A percentile compares a stretch with the other conserved stretches of the same genome.
Evolutionary conservation across 805 yeast species (phyloP).

Genomic region (Candida yuanshanica): DNA sequence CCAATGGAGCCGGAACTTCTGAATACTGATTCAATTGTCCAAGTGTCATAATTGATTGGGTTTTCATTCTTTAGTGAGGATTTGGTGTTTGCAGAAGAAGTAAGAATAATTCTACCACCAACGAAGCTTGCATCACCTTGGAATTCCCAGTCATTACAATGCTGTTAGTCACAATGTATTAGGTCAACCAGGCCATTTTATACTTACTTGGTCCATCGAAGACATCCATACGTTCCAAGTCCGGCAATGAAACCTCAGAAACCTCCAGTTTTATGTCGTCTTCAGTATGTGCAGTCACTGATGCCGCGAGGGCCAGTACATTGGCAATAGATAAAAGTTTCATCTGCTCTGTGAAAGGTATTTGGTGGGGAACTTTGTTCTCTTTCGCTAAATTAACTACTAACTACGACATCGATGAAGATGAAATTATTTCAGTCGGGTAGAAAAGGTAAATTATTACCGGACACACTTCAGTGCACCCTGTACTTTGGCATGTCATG

Average conservation of each 20-base stretch:
- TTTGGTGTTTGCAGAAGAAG: slow-evolving; percentile 33
- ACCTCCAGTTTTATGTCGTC: slow-evolving; percentile 22
- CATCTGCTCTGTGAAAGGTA: background rate
- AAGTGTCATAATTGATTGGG: slow-evolving; percentile 30
- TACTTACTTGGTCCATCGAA: slow-evolving; percentile 17
- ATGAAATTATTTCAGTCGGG: too few species aligned
- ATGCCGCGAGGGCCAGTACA: background rate
- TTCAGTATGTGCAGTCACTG: slow-evolving; percentile 15
- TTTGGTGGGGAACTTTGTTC: background rate
- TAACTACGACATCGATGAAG: too few species aligned
- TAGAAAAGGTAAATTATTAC: too few species aligned
- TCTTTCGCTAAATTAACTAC: background rate
- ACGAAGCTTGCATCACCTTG: slow-evolving; percentile 35
- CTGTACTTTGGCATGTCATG: too few species aligned
- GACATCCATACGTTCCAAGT: slow-evolving; percentile 28
- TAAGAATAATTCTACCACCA: slow-evolving; percentile 49
- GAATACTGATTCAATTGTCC: slow-evolving; percentile 58
- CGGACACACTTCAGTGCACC: too few species aligned
- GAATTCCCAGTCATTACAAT: slow-evolving; percentile 33
- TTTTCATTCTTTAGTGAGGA: slow-evolving; percentile 44
- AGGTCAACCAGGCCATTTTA: too few species aligned
- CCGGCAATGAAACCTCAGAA: slow-evolving; percentile 32
- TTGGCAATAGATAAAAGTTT: background rate
- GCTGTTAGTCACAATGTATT: slow-evolving; percentile 4
- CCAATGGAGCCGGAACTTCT: slow-evolving; percentile 54